Percentiles rank a stretch among this genome's conserved stretches.
phyloP scores from a whole-genome alignment of 2,329 filamentous ascomycete species.

The Scytalidium sp. region DNA sequence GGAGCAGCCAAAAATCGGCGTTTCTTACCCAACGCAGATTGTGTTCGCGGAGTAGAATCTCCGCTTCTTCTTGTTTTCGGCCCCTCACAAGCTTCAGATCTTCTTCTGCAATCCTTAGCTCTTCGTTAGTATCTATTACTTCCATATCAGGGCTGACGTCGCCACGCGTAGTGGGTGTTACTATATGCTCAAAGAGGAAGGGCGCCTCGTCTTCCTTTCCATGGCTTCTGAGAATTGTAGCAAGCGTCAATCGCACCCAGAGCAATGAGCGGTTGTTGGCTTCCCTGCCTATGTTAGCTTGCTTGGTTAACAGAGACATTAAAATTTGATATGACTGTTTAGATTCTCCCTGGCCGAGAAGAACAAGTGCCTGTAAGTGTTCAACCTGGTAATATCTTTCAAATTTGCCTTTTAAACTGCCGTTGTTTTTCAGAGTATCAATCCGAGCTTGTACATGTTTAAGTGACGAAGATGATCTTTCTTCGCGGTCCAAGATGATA shows the following conservation, averaged over 20 bases:
- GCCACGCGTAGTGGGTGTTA: not conserved
- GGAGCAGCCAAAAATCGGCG: constrained; percentile 2
- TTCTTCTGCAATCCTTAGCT: constrained; percentile 1
- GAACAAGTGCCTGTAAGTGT: not conserved
- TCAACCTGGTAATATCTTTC: not conserved
- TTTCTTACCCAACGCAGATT: not conserved
- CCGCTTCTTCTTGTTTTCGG: not conserved
- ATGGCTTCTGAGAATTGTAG: not conserved
- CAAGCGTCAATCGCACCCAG: not conserved
- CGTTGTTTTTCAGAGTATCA: not conserved
- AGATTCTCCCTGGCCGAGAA: not conserved
- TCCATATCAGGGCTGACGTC: not conserved
- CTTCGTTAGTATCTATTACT: not conserved
- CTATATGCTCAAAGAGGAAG: constrained; percentile 1
- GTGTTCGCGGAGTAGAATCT: not conserved
- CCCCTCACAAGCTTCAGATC: constrained; percentile 1
- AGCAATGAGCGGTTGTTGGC: not conserved
- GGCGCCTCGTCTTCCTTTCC: constrained; percentile 1
- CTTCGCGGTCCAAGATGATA: not conserved
- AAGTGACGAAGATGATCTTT: not conserved
- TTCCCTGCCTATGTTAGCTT: not conserved
- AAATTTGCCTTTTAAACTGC: not conserved
- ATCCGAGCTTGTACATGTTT: not conserved
- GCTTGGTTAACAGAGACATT: not conserved
- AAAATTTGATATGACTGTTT: not conserved